Evolutionary conservation across 2,329 filamentous ascomycete species (phyloP).

Genomic region (Trichoderma afroharzianum): DNA sequence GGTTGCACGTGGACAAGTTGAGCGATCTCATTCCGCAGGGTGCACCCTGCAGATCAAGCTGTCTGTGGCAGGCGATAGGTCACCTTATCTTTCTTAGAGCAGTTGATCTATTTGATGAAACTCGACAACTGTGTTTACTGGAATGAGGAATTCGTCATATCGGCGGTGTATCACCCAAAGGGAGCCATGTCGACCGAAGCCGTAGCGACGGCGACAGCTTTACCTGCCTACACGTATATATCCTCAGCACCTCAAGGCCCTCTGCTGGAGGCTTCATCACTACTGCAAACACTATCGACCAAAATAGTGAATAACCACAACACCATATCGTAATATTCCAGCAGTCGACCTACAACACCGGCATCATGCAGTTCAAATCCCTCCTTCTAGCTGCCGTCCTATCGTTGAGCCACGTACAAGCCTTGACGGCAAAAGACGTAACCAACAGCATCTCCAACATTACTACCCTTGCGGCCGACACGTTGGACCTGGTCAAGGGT

Average conservation of each 20-base stretch:
- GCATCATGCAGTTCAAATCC: constrained; percentile 5
- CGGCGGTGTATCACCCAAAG: background rate
- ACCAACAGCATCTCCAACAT: background rate
- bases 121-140: background rate
- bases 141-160: background rate
- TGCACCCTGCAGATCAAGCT: background rate
- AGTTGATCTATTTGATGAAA: background rate
- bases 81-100: background rate
- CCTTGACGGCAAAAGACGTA: background rate
- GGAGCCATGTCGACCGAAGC: background rate
- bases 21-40: background rate
- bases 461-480: background rate
- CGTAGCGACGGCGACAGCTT: background rate
- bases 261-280: background rate
- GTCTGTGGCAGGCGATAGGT: background rate
- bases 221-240: background rate
- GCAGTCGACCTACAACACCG: background rate
- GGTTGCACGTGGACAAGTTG: background rate
- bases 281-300: background rate
- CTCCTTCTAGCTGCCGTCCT: background rate
- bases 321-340: background rate
- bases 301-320: background rate
- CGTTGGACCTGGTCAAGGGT: background rate
- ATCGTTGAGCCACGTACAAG: background rate
- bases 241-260: background rate